A percentile compares a stretch with the other conserved stretches of the same genome.
These are phyloP conservation scores for Musa troglodytarum DNA, from an alignment of 176 grass and related monocot genomes.

Conservation along the genomic window DNA sequence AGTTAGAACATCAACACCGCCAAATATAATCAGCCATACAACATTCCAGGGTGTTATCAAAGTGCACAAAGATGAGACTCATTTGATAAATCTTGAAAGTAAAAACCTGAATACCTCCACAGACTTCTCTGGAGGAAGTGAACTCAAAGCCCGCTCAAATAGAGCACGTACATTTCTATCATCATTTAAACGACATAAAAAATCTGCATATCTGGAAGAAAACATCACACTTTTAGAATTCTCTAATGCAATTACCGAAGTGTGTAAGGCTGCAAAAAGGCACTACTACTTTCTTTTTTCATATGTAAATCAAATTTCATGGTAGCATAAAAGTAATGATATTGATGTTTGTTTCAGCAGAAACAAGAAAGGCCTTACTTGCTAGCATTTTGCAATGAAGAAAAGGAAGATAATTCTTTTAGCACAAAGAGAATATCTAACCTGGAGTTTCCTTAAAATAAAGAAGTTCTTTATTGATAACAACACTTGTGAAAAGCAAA, in stretches of 20 bases:
- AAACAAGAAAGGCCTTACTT: too few relatives aligned
- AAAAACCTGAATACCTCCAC: conserved; percentile 47
- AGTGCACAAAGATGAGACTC: neutral
- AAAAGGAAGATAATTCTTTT: conserved; percentile 8
- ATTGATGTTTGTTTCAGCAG: too few relatives aligned
- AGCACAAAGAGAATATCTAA: neutral
- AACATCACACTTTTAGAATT: conserved; percentile 15
- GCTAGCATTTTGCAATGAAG: conserved; percentile 10
- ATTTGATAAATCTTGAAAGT: neutral
- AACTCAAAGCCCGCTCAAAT: conserved; percentile 88
- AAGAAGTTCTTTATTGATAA: too few relatives aligned
- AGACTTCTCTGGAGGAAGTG: conserved; percentile 80
- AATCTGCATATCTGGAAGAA: conserved; percentile 75
- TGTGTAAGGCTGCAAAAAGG: neutral
- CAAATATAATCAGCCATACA: neutral
- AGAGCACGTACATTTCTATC: conserved; percentile 98
- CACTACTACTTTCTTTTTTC: neutral
- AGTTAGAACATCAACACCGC: neutral
- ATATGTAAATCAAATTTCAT: neutral
- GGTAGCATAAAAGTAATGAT: neutral
- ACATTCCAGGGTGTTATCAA: neutral
- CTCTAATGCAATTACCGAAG: neutral
- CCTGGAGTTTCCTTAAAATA: too few relatives aligned
- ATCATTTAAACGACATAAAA: conserved; percentile 89
- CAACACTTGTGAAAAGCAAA: too few relatives aligned